Evolutionary conservation across 2,329 filamentous ascomycete species (phyloP).

Genomic region (Fusarium sp.): DNA sequence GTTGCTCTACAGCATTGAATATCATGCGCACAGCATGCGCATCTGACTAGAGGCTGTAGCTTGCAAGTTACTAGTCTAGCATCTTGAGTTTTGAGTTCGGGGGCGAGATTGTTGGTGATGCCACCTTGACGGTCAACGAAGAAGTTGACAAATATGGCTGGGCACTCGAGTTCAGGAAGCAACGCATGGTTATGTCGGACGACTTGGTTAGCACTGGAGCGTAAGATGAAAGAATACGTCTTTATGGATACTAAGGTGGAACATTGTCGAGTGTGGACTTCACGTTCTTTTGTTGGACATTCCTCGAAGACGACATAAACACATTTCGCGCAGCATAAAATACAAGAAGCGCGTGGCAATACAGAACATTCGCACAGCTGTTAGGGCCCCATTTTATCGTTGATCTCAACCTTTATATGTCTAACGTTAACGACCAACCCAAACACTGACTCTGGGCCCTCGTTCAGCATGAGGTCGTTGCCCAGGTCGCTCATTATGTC

Average conservation of each 20-base stretch:
- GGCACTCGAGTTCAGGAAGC: background rate
- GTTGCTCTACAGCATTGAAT: background rate
- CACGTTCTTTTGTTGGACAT: background rate
- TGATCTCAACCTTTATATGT: background rate
- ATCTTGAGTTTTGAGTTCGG: no score
- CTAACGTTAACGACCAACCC: background rate
- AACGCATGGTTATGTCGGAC: background rate
- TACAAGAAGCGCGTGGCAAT: background rate
- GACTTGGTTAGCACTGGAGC: background rate
- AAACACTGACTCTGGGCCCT: background rate
- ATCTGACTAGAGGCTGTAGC: background rate
- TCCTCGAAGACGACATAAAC: background rate
- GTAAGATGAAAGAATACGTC: background rate
- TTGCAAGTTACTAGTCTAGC: background rate
- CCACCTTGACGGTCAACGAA: background rate
- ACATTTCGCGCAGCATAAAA: background rate
- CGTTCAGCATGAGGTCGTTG: background rate
- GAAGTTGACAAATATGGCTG: background rate
- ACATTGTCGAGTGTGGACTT: background rate
- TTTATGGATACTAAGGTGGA: background rate
- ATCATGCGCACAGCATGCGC: background rate
- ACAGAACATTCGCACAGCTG: conserved; percentile 1
- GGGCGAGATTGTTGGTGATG: no score
- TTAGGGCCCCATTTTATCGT: background rate
- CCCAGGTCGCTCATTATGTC: no score